Base-by-base conservation (phyloP, 1,284 basidiomycete genomes). In the Pseudozyma hubeiensis region DNA sequence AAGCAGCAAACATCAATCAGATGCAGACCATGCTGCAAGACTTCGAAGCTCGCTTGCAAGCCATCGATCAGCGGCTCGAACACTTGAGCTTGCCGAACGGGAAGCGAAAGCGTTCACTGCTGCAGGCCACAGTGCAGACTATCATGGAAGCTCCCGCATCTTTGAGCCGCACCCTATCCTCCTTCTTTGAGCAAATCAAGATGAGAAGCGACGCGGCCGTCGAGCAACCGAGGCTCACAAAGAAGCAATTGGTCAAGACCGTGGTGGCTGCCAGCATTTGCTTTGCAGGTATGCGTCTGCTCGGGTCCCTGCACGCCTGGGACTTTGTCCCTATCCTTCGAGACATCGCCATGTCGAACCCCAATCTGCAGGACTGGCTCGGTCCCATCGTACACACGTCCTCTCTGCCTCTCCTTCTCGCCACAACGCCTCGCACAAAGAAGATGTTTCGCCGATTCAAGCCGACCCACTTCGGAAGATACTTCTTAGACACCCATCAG, bases 321-420 rank as follows among this genome's bases (percentile, higher is more conserved):
- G 44, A 48, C 11, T 3, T 54, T 7, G 7, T 40, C 1, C 46
- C 59, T 14, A 17, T 10, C n/a, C 19, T 50, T 7, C 46, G 35
- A 9, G 61, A 51, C 5, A 10, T 35, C 10, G 16, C 33, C n/a
- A 10, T 51, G 9, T 29, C 35, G 43, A 24, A 29, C 9, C 44
- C 53, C 0, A 45, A 24, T 24, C 19, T 50, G 8, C 17, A 50
- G 6, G 34, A 41, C 30, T 17, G 41, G 17, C 30, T 52, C 13
- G 49, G 48, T 11, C 24, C 56, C 13, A n/a, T 46, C 35, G 47
- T 52, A 3, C 67, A 71, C 16, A 65, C 63, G 1, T 46, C 57
- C 11, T 62, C 63, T 5, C 17, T 72, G 33, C 69, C 64, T 3
- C 35, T 72, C 5, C 24, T 72, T n/a, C 39, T 66, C 31, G 58